Evolutionary conservation across 495 filamentous ascomycete species (phyloP), one percentile per base, ranked within the genome.

Genomic region (Neurospora sp.): DNA sequence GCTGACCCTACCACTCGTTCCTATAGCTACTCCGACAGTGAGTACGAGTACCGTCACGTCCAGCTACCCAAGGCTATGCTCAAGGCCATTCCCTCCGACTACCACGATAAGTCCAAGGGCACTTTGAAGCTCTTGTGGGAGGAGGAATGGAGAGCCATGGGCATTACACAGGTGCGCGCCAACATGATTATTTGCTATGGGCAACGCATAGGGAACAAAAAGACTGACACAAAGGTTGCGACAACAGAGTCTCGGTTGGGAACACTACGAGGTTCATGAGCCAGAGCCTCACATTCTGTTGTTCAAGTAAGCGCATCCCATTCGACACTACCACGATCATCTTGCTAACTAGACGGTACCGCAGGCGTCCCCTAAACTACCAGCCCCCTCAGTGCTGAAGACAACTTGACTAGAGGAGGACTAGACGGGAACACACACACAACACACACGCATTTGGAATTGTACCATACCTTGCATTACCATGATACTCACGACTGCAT

Each of bases 201-300:
- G 12, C 39, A 18, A n/a, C 18, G 38, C 22, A 16, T 14, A 38
- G 16, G 46, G 22, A 35, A 9, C 53, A 5, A 9, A 1, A 11
- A 38, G 14, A 59, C 75, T 79, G 12, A 77, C 48, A 9, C 20
- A 27, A 27, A 18, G 14, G 27, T 65, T 65, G 53, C 53, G 53
- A 35, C 3, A 71, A 5, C 70, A 98, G 94, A 98, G 96, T 81
- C 84, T 98, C 74, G 96, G 96, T 37, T 99, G 96, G 96, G 94
- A 98, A 79, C 96, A 99, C 82, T 99, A 99, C 76, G 96, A 99
- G 82, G 96, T 98, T 71, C 96, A 99, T 80, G 96, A 97, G 81
- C 96, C 96, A 42, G 96, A 99, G 84, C 96, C 96, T 69, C 96
- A 99, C 76, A 98, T 99, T 73, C 88, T 99, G 39, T 88, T 99